Conservation (phyloP, 2,329 filamentous ascomycete species). For the Pyricularia grisea region DNA sequence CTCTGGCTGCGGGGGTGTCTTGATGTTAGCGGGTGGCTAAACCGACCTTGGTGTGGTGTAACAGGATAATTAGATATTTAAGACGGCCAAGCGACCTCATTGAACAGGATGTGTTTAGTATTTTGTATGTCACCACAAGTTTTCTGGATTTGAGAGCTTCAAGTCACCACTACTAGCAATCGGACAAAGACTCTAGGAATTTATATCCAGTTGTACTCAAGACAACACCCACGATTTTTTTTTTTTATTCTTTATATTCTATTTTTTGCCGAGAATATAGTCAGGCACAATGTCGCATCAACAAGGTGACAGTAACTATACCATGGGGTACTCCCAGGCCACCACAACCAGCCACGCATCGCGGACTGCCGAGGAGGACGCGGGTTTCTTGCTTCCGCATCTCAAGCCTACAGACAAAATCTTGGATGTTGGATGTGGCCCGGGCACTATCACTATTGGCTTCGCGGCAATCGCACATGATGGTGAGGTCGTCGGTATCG, state of each 20-base stretch:
- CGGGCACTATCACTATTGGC: slow-evolving; percentile 35
- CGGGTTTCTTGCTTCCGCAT: slow-evolving; percentile 29
- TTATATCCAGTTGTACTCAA: neutral
- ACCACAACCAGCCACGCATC: slow-evolving; percentile 26
- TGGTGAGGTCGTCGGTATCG: slow-evolving; percentile 28
- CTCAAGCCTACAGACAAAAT: slow-evolving; percentile 27
- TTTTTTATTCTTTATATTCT: too few species aligned
- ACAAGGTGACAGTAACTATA: slow-evolving; percentile 16
- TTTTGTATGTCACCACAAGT: neutral
- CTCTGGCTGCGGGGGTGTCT: neutral
- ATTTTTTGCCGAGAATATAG: neutral
- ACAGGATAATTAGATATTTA: neutral
- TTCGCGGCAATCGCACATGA: slow-evolving; percentile 27
- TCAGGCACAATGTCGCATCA: neutral
- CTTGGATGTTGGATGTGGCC: slow-evolving; percentile 37
- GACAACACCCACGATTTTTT: neutral
- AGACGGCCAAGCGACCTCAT: neutral
- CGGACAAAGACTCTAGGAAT: neutral
- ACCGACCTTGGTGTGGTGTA: neutral
- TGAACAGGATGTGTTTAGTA: neutral
- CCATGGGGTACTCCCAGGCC: slow-evolving; percentile 28
- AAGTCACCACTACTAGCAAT: neutral
- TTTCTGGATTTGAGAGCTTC: neutral
- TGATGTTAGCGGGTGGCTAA: neutral
- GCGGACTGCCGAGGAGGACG: slow-evolving; percentile 32